Percentiles rank a stretch among this genome's conserved stretches.
Evolutionary conservation across 2,329 filamentous ascomycete genomes (phyloP).

Genomic region (Exophiala viscosa): DNA sequence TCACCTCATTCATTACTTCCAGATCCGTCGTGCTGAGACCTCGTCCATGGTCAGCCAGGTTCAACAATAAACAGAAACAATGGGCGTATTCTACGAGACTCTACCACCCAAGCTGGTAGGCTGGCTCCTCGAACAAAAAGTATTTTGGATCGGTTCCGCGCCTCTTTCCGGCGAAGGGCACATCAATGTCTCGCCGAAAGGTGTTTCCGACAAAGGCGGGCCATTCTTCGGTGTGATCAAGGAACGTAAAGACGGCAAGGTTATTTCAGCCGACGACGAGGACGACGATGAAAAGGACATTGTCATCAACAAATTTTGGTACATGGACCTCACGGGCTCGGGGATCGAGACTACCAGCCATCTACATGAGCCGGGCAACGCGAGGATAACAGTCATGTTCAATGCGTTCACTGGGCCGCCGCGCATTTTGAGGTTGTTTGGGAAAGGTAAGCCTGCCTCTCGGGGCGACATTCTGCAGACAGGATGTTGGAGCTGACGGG

Average conservation of each 20-base stretch:
- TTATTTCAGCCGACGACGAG: not conserved
- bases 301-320: conserved; percentile 27
- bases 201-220: conserved; percentile 68
- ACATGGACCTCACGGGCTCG: conserved; percentile 55
- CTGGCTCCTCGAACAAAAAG: conserved; percentile 64
- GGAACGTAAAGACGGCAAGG: conserved; percentile 8
- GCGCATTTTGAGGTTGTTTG: conserved; percentile 53
- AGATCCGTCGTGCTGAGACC: not conserved
- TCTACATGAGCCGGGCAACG: conserved; percentile 64
- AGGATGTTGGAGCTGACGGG: not conserved
- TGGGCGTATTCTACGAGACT: conserved; percentile 58
- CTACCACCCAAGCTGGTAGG: conserved; percentile 54
- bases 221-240: conserved; percentile 35
- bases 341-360: conserved; percentile 74
- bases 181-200: conserved; percentile 72
- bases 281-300: conserved; percentile 6
- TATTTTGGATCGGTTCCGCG: conserved; percentile 74
- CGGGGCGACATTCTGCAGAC: not conserved
- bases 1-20: not conserved
- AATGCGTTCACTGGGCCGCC: conserved; percentile 60
- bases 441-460: conserved; percentile 20
- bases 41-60: no score
- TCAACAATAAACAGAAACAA: conserved; percentile 30
- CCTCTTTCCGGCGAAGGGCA: conserved; percentile 61
- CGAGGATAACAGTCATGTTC: conserved; percentile 71